These are phyloP conservation scores for Dicorynia guianensis DNA, from an alignment of 306 rosid species.

Conservation along the genomic window DNA sequence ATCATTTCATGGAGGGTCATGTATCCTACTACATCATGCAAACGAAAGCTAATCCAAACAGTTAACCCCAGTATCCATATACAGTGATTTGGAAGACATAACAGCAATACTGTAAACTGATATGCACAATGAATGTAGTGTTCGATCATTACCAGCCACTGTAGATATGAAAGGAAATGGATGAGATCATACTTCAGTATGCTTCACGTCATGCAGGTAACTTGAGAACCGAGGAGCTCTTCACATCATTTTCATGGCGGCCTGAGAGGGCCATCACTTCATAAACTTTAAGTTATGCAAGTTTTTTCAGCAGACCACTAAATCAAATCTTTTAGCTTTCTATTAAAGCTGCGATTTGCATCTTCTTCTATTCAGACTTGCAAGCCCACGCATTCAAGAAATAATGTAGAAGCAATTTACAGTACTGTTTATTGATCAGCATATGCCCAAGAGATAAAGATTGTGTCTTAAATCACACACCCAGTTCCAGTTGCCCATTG, in stretches of 20 bases:
- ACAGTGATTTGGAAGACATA: too few species aligned
- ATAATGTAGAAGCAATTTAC: conserved; percentile 22
- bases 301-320: not conserved
- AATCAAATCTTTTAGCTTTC: not conserved
- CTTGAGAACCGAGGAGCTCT: not conserved
- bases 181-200: conserved; percentile 47
- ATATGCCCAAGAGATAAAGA: not conserved
- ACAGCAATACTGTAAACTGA: too few species aligned
- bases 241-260: conserved; percentile 12
- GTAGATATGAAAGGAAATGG: not conserved
- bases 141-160: too few species aligned
- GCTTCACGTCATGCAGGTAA: conserved; percentile 40
- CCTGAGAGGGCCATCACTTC: not conserved
- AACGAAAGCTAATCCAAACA: too few species aligned
- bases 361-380: conserved; percentile 32
- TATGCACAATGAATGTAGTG: too few species aligned
- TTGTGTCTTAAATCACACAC: conserved; percentile 2
- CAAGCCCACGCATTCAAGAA: not conserved
- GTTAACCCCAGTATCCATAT: too few species aligned
- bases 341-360: not conserved
- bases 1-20: too few species aligned
- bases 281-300: not conserved
- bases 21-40: too few species aligned
- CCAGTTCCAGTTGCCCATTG: not conserved
- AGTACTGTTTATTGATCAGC: not conserved